Evolutionary conservation across 2,329 filamentous ascomycete species (phyloP), one percentile per base, ranked within the genome.

Genomic region (Tolypocladium album): DNA sequence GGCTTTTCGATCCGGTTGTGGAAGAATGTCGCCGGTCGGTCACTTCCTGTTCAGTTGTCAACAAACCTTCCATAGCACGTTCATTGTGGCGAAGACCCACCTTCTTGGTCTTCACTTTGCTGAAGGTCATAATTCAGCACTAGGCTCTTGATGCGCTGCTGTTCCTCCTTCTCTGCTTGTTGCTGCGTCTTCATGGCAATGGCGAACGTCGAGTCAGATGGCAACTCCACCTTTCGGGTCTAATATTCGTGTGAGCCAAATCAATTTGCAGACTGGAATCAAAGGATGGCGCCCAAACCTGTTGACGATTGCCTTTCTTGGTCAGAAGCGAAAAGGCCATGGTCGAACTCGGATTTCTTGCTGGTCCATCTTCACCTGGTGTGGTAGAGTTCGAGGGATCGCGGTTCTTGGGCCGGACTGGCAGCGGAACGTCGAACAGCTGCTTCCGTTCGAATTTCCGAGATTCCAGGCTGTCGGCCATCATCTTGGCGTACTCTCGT

Each of bases 291-390:
- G 11, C 7, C 57, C 62, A 40, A 69, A 91, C 90, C 84, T 97
- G 93, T 74, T 96, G 93, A 62, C 92, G 88, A 70, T 97, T 97
- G 61, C 94, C 94, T 69, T 88, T 90, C 80, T 97, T 97, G 40
- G 94, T 99, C 70, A 99, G 83, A 31, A 99, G 81, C 2, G 92
- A 94, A 74, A 99, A 99, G 3, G 94, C 92, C 91, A 97, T 96
- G n/a, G 87, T 97, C 56, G 67, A 72, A 31, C 64, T 66, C 22
- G 68, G 63, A 15, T 9, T 55, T 9, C 31, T 55, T 12, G 65
- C 60, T 24, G 63, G 38, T 7, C 62, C 61, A 27, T 67, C 68
- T 45, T 67, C 64, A 42, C 68, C 64, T 4, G 61, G 62, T 39
- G 73, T 71, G 15, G 67, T 66, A 12, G 69, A 65, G 4, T 68